Percentiles rank a stretch among this genome's conserved stretches.
These are phyloP conservation scores for Collybiopsis confluens DNA, from an alignment of 768 basidiomycete genomes.

Conservation along the genomic window DNA sequence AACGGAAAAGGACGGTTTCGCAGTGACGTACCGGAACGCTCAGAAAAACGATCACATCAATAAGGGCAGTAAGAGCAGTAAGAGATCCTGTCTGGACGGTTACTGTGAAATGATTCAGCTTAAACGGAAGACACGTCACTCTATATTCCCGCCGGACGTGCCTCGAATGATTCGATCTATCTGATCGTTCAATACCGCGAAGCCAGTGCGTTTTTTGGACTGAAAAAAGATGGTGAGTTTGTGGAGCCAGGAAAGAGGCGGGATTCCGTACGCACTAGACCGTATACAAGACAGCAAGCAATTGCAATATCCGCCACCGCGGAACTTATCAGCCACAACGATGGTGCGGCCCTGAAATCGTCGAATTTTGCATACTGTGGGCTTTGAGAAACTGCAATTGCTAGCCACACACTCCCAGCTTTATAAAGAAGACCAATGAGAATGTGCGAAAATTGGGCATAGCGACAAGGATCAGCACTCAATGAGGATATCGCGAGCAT, in stretches of 20 bases:
- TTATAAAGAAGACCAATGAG: no score
- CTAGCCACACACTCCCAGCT: conserved; percentile 5
- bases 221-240: neutral
- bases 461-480: neutral
- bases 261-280: neutral
- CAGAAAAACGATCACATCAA: conserved; percentile 6
- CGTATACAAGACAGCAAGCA: conserved; percentile 1
- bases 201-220: neutral
- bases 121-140: neutral
- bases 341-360: neutral
- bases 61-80: neutral
- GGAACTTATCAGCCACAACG: conserved; percentile 6
- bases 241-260: neutral
- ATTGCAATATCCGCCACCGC: conserved; percentile 7
- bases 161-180: conserved; percentile 8
- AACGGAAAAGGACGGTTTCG: no score
- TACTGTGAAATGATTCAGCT: neutral
- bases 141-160: neutral
- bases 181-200: conserved; percentile 6
- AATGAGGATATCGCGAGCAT: conserved; percentile 2
- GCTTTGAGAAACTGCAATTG: neutral
- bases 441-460: no score
- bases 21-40: conserved; percentile 5
- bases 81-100: conserved; percentile 9
- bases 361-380: conserved; percentile 4